Evolutionary conservation across 176 grass and related monocot species (phyloP).

Genomic region (Panicum miliaceum): DNA sequence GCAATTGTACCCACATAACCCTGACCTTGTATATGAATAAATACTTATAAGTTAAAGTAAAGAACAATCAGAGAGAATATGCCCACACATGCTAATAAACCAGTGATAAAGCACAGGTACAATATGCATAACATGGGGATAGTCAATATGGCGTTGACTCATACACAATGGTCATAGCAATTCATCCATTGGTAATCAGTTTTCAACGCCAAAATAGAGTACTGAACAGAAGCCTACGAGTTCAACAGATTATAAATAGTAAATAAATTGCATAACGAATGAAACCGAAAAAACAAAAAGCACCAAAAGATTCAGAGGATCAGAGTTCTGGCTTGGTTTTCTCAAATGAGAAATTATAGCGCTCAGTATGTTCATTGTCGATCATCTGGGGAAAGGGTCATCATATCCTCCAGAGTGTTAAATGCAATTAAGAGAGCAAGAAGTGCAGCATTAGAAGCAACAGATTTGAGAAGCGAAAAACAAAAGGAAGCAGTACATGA

Average conservation of each 20-base stretch:
- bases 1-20: too few species aligned
- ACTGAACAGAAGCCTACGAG: neutral
- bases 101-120: neutral
- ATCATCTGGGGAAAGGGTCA: constrained; percentile 66
- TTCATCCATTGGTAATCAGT: constrained; percentile 41
- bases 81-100: neutral
- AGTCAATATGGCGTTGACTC: constrained; percentile 37
- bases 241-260: too few species aligned
- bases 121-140: neutral
- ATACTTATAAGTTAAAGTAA: neutral
- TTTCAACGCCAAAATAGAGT: neutral
- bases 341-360: constrained; percentile 48
- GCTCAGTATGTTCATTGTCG: constrained; percentile 57
- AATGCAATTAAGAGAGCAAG: neutral
- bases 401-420: constrained; percentile 31
- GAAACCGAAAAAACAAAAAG: neutral
- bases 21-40: neutral
- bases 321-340: constrained; percentile 60
- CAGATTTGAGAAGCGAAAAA: neutral
- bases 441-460: neutral
- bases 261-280: neutral
- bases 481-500: neutral
- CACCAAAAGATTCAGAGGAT: constrained; percentile 7
- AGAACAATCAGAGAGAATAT: neutral
- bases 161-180: constrained; percentile 37